phyloP scores from a whole-genome alignment of 73 alveolate species.

The Paramecium caudatum region DNA sequence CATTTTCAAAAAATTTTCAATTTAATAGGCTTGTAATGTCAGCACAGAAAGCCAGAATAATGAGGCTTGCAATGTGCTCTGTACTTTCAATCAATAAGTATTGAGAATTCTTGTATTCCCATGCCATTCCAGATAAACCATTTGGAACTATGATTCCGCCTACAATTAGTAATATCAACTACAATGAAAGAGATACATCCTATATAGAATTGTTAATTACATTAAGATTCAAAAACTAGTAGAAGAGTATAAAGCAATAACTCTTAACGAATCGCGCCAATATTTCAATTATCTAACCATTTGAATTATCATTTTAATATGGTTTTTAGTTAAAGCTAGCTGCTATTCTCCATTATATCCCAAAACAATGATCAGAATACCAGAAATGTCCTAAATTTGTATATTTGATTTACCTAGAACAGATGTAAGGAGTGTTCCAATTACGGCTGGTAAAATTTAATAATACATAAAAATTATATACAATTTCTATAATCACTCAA shows the following conservation, averaged over 20 bases:
- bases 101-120: not conserved
- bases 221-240: not conserved
- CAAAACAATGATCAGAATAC: constrained; percentile 45
- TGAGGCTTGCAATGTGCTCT: constrained; percentile 14
- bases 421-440: constrained; percentile 28
- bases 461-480: constrained; percentile 44
- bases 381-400: constrained; percentile 20
- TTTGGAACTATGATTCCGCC: constrained; percentile 12
- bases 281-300: constrained; percentile 23
- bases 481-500: constrained; percentile 44
- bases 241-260: constrained; percentile 1
- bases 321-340: not conserved
- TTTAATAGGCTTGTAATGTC: not conserved
- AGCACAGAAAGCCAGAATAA: constrained; percentile 24
- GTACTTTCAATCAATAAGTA: not conserved
- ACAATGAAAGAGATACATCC: not conserved
- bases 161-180: not conserved
- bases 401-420: constrained; percentile 4
- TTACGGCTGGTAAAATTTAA: constrained; percentile 36
- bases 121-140: constrained; percentile 33
- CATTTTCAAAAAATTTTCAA: constrained; percentile 25
- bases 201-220: not conserved
- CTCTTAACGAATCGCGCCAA: constrained; percentile 57
- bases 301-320: constrained; percentile 33
- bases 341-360: not conserved